phyloP scores from a whole-genome alignment of 176 grass and related monocot species.

The Oryza longistaminata region DNA sequence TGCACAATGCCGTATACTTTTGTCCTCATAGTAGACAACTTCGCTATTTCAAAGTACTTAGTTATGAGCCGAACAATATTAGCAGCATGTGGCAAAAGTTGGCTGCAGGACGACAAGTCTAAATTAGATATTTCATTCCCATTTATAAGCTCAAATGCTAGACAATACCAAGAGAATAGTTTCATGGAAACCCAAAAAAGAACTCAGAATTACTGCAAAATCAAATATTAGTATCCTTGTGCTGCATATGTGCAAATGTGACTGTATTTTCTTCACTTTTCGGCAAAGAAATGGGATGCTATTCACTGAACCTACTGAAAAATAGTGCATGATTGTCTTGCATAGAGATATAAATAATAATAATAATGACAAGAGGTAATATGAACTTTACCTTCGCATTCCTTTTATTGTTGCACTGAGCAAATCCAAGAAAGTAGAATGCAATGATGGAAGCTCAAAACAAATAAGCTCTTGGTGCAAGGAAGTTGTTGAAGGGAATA shows the following conservation, averaged over 20 bases:
- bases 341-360: not conserved
- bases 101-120: constrained; percentile 55
- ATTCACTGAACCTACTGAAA: not conserved
- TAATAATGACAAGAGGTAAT: constrained; percentile 22
- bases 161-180: constrained; percentile 15
- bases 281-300: not conserved
- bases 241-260: not conserved
- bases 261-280: not conserved
- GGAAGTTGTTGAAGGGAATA: constrained; percentile 76
- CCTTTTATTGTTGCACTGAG: constrained; percentile 80
- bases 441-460: constrained; percentile 75
- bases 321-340: not conserved
- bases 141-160: not conserved
- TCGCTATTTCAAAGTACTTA: constrained; percentile 70
- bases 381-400: constrained; percentile 62
- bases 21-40: constrained; percentile 59
- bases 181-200: not conserved
- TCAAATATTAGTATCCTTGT: constrained; percentile 19
- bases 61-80: constrained; percentile 60
- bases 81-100: constrained; percentile 84
- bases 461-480: constrained; percentile 96
- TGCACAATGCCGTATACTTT: constrained; percentile 72
- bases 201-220: not conserved
- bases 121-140: constrained; percentile 37
- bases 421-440: constrained; percentile 74